Percentiles rank a stretch among this genome's conserved stretches.
Conservation (phyloP, 306 rosid genomes). For the Elaeagnus macrophylla region DNA sequence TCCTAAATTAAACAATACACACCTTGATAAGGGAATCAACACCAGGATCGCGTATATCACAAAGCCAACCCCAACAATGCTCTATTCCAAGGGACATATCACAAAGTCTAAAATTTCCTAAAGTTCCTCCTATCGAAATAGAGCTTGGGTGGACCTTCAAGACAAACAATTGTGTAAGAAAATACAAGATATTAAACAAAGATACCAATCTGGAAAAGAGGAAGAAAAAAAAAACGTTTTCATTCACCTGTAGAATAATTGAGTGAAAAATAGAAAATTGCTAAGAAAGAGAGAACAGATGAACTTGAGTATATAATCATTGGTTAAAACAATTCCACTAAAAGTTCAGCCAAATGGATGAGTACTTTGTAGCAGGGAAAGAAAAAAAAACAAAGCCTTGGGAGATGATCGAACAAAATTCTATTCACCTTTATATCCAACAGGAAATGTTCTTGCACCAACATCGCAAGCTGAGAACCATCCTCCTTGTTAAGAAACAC, state of each 20-base stretch:
- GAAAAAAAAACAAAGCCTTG: no score
- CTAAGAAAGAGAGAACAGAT: background rate
- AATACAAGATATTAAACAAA: conserved; percentile 7
- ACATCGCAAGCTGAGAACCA: conserved; percentile 76
- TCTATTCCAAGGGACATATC: conserved; percentile 71
- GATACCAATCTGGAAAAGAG: conserved; percentile 2
- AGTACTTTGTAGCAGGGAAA: no score
- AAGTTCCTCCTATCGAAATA: conserved; percentile 80
- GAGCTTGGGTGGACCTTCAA: conserved; percentile 81
- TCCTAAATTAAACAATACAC: background rate
- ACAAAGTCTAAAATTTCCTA: conserved; percentile 85
- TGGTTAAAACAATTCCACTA: no score
- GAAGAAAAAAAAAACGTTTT: background rate
- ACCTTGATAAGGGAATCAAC: conserved; percentile 93
- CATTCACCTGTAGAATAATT: no score
- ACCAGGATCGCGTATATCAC: conserved; percentile 94
- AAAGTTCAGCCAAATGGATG: no score
- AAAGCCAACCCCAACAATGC: conserved; percentile 91
- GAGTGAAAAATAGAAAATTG: background rate
- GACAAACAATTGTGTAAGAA: conserved; percentile 14
- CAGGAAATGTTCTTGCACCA: conserved; percentile 84
- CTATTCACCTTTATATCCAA: conserved; percentile 72
- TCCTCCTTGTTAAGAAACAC: conserved; percentile 91
- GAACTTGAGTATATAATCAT: no score
- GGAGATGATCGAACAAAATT: conserved; percentile 4